These are phyloP conservation scores for Rhipidocladum racemiflorum DNA, from an alignment of 176 grass and related monocot species.

Conservation along the genomic window DNA sequence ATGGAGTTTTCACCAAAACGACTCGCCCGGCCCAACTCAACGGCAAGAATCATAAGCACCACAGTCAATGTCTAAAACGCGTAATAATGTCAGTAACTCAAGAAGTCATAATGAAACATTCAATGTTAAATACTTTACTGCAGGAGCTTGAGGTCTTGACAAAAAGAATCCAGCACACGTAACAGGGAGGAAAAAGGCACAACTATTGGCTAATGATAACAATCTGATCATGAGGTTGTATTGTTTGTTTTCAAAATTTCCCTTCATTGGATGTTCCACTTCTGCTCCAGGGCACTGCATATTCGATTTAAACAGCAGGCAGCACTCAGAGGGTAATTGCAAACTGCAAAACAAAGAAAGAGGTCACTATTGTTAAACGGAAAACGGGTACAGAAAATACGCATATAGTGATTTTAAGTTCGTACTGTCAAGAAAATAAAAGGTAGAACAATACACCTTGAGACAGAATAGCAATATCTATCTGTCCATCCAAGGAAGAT, in stretches of 20 bases:
- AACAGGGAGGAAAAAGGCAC: neutral
- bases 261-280: constrained; percentile 81
- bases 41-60: neutral
- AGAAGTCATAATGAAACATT: neutral
- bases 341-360: constrained; percentile 57
- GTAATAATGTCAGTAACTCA: neutral
- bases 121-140: neutral
- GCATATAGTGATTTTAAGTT: neutral
- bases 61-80: neutral
- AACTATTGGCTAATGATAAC: neutral
- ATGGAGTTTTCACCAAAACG: neutral
- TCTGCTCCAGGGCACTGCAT: constrained; percentile 83
- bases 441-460: neutral
- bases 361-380: neutral
- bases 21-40: too few relatives aligned
- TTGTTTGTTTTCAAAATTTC: neutral
- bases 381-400: neutral
- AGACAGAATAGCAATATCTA: neutral
- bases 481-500: neutral
- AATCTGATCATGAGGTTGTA: neutral
- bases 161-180: neutral
- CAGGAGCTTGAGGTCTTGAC: neutral
- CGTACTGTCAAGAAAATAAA: neutral
- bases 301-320: constrained; percentile 95
- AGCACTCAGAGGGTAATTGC: constrained; percentile 83